Evolutionary conservation across 202 grass and related monocot genomes (phyloP), one percentile per base, ranked within the genome.

Genomic region (Elaeis oleifera): DNA sequence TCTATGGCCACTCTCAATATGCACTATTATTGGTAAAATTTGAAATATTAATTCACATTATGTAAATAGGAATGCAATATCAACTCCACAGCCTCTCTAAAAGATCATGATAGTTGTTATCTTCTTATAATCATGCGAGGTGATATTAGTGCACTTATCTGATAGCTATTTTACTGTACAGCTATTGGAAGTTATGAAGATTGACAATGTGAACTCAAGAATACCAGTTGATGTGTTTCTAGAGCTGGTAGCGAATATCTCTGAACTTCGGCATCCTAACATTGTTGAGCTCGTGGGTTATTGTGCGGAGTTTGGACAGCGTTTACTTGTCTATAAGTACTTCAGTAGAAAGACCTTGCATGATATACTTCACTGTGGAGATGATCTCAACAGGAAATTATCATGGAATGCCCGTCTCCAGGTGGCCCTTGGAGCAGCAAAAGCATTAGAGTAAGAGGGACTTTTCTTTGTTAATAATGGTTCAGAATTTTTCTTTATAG

Each of bases 211-310:
- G n/a, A 72, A 62, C 50, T 61, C 70, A 64, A 85, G 67, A 74
- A 83, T 83, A 79, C 69, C 81, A 69, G 85, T 86, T 7, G 74
- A 84, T 51, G 79, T 80, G 57, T 97, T 97, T 79, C 51, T 89
- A 51, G 80, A 83, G 58, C 71, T 92, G 72, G 85, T 89, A 49
- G 80, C 80, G 16, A 8, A 74, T 64, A 73, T 97, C 65, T 97
- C 88, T 63, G 84, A 89, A 80, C 77, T 97, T 64, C 71, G 83
- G 60, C 94, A 97, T 74, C 61, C 71, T 53, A 84, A 84, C 55
- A 86, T 97, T 75, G 73, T 81, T 64, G 85, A 86, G 74, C 82
- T 97, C 70, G 85, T 97, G 61, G 94, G 94, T 62, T 97, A 89
- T 26, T 97, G 88, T 84, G 78, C 85, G 23, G 94, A 92, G 71